Conservation (phyloP, 2,329 filamentous ascomycete genomes). For the Tympanopsis confertula region DNA sequence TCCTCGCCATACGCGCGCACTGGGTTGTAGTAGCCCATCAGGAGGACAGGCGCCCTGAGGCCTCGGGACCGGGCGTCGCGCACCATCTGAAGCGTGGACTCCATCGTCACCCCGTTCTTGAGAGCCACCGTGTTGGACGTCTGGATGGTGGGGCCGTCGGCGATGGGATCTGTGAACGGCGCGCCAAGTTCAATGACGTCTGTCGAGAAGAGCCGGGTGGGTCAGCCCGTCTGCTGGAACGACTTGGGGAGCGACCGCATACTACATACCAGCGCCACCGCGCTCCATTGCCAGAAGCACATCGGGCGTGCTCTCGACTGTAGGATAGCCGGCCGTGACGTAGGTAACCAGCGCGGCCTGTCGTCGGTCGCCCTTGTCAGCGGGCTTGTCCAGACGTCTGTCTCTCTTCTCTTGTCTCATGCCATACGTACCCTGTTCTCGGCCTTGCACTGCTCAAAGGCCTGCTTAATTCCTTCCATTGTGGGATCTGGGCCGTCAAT, state of each 20-base stretch:
- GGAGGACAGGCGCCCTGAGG: conserved; percentile 68
- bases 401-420: conserved; percentile 2
- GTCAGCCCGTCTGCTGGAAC: conserved; percentile 2
- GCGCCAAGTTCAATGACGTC: conserved; percentile 93
- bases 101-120: conserved; percentile 75
- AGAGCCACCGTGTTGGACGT: conserved; percentile 86
- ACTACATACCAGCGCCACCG: conserved; percentile 67
- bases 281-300: conserved; percentile 83
- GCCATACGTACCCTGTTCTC: conserved; percentile 37
- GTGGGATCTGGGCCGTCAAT: conserved; percentile 9
- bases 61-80: conserved; percentile 67
- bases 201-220: conserved; percentile 16
- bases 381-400: conserved; percentile 1
- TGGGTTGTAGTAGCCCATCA: conserved; percentile 99
- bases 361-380: conserved; percentile 4
- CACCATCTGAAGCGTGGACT: conserved; percentile 71
- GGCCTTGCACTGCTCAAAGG: conserved; percentile 48
- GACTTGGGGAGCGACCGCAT: conserved; percentile 2
- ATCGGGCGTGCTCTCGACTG: conserved; percentile 67
- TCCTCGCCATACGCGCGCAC: conserved; percentile 90
- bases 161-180: conserved; percentile 95
- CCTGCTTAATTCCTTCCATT: conserved; percentile 47
- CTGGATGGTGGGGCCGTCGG: conserved; percentile 94
- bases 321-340: conserved; percentile 88
- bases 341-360: conserved; percentile 85